phyloP scores from a whole-genome alignment of 306 rosid species.

The Glycine latifolia region DNA sequence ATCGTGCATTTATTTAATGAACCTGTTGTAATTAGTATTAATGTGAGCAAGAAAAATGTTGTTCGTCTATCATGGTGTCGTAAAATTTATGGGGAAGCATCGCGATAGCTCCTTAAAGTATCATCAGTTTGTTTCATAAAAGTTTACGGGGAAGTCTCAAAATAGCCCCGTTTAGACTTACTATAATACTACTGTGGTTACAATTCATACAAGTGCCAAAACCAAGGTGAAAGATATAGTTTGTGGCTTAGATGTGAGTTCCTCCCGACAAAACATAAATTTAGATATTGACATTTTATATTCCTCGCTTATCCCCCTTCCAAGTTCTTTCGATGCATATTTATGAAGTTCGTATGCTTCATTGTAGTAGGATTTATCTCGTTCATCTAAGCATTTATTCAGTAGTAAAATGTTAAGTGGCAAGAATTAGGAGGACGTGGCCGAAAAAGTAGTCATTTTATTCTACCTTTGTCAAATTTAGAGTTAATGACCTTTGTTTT shows the following conservation, averaged over 20 bases:
- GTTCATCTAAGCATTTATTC: neutral
- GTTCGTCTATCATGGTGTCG: constrained; percentile 39
- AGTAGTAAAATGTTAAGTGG: constrained; percentile 1
- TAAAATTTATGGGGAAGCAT: constrained; percentile 47
- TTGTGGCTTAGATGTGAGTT: constrained; percentile 38
- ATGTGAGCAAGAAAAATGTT: constrained; percentile 42
- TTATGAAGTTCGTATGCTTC: constrained; percentile 12
- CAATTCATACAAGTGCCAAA: constrained; percentile 44
- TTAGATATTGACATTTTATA: constrained; percentile 3
- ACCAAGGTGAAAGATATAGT: constrained; percentile 44
- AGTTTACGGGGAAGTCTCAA: constrained; percentile 40
- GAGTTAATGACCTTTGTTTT: neutral
- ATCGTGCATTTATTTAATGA: constrained; percentile 43
- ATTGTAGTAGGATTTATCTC: neutral
- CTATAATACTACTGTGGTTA: constrained; percentile 43
- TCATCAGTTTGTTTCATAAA: constrained; percentile 50
- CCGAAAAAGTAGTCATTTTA: neutral
- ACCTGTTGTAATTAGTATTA: constrained; percentile 51
- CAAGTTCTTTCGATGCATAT: neutral
- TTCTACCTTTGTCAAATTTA: neutral
- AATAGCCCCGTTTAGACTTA: constrained; percentile 48
- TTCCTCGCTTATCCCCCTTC: neutral
- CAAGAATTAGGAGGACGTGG: neutral
- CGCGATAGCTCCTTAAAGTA: constrained; percentile 39
- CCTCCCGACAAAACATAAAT: constrained; percentile 22